Percentiles rank a stretch among this genome's conserved stretches.
Conservation (phyloP, 176 grass and related monocot species). For the Aegilops bicornis region DNA sequence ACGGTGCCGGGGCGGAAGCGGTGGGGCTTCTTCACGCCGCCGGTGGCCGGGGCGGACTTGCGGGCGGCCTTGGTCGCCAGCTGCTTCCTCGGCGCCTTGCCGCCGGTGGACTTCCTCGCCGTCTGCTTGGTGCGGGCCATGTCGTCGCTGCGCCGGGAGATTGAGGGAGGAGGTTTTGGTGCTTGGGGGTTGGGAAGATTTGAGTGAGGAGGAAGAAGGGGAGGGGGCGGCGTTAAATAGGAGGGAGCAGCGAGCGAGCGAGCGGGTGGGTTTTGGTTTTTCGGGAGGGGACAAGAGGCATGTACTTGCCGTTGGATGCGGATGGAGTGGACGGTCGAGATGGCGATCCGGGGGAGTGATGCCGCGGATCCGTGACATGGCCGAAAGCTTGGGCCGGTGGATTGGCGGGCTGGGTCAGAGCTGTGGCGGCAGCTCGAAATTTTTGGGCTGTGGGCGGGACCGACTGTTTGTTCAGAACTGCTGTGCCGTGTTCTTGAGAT, state of each 20-base stretch:
- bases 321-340: no score
- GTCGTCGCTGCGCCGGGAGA: no score
- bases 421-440: no score
- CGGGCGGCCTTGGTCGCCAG: conserved; percentile 62
- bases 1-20: conserved; percentile 71
- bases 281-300: background rate
- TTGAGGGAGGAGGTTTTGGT: background rate
- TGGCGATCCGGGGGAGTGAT: no score
- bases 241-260: background rate
- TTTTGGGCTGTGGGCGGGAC: no score
- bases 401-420: no score
- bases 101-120: conserved; percentile 65
- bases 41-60: conserved; percentile 63
- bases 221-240: background rate
- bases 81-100: conserved; percentile 70
- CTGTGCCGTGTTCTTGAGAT: no score
- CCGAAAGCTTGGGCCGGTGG: no score
- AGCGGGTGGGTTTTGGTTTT: background rate
- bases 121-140: conserved; percentile 84
- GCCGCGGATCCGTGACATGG: no score
- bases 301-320: no score
- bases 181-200: background rate
- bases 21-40: conserved; percentile 77
- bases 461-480: no score
- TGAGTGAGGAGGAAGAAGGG: background rate